Base-by-base conservation (phyloP, 768 basidiomycete species). In the Hebeloma cylindrosporum region DNA sequence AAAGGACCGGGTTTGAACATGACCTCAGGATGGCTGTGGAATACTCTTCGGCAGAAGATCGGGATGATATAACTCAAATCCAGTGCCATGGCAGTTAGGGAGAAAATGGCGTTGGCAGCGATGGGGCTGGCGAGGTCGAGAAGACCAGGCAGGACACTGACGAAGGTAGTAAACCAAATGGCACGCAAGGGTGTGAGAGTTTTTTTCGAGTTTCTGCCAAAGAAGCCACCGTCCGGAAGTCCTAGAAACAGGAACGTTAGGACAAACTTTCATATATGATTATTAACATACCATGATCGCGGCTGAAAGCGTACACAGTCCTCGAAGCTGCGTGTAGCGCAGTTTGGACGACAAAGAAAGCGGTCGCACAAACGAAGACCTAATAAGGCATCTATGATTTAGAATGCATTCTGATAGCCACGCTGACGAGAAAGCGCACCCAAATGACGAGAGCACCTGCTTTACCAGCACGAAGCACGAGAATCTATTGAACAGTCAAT, bases 1-100 rank as follows among this genome's bases (percentile, higher is more conserved):
- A 92, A 91, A 5, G 90, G 89, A 8, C 90, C 90, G 3, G 90
- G 90, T 48, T 78, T 82, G 73, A 93, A 93, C 56, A 76, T 72
- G 27, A 93, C 89, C 36, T 92, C 88, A 0, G 87, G 85, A 57
- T 92, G 89, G 43, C 80, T 73, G 51, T 73, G 67, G 63, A 74
- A 88, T 21, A 82, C 58, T 22, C 88, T 73, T 30, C 88, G 79
- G 64, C 83, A 72, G 60, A 83, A 78, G 53, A 93, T 89, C 3
- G 89, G 90, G 48, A 91, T 86, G 55, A 90, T 79, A 60, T 93
- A 93, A 53, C 83, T 85, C 45, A 83, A 55, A 61, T 92, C 88
- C 27, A 85, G 74, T 3, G 83, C 83, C 66, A 89, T 86, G 8
- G 85, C 85, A 1, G 82, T 86, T 56, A 93, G 74, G 3, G 85